These are phyloP conservation scores for Auricularia sp. DNA, from an alignment of 768 basidiomycete genomes.

Conservation along the genomic window DNA sequence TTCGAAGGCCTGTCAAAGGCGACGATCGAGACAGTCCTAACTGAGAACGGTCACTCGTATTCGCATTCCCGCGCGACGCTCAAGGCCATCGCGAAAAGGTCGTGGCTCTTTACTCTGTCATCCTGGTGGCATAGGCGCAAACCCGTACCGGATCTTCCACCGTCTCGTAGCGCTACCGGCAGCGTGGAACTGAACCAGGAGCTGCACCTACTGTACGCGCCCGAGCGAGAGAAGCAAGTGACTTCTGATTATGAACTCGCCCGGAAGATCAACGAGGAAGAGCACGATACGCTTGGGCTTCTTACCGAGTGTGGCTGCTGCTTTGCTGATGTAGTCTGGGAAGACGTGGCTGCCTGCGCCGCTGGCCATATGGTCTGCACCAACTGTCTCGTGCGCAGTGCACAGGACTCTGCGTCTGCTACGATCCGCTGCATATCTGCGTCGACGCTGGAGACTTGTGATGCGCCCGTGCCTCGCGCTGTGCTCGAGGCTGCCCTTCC, in stretches of 20 bases:
- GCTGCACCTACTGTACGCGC: background rate
- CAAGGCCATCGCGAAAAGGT: slow-evolving; percentile 1
- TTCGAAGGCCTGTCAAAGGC: slow-evolving; percentile 5
- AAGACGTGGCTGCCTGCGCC: slow-evolving; percentile 7
- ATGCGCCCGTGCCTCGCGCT: background rate
- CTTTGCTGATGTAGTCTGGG: slow-evolving; percentile 10
- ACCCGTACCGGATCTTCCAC: background rate
- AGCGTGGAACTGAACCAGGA: slow-evolving; percentile 2
- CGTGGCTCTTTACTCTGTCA: slow-evolving; percentile 6
- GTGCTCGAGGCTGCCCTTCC: slow-evolving; percentile 2
- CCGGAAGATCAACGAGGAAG: slow-evolving; percentile 3
- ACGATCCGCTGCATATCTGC: slow-evolving; percentile 8
- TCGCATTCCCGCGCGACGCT: slow-evolving; percentile 3
- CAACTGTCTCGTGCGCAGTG: slow-evolving; percentile 3
- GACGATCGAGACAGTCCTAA: slow-evolving; percentile 1
- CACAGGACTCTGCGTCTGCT: background rate
- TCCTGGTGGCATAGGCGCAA: slow-evolving; percentile 2
- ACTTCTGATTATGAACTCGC: slow-evolving; percentile 3
- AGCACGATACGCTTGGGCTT: background rate
- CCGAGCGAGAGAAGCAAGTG: slow-evolving; percentile 3
- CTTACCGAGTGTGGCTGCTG: slow-evolving; percentile 12
- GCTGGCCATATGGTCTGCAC: slow-evolving; percentile 8
- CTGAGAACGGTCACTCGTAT: slow-evolving; percentile 8
- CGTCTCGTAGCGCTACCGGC: background rate
- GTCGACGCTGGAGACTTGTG: background rate